Evolutionary conservation across 225 moss, liverwort and hornwort genomes (phyloP), one percentile per base, ranked within the genome.

Genomic region (Marchantia polymorpha): DNA sequence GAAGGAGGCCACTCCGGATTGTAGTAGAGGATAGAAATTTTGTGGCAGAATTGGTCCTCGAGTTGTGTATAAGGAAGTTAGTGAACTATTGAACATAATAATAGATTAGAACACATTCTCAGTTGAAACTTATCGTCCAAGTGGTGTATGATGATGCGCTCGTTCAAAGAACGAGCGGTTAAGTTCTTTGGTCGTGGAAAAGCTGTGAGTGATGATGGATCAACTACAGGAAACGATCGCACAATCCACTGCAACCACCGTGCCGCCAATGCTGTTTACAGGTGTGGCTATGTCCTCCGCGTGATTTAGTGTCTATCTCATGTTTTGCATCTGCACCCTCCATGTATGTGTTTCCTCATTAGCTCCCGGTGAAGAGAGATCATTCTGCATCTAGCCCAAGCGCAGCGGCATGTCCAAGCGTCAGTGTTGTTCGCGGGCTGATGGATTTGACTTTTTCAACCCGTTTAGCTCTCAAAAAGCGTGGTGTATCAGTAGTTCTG

Each of bases 211-310:
- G 77, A 56, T 52, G 56, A 51, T 30, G 73, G 73, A n/a, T 80
- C 52, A 39, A 20, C 50, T 54, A 65, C 69, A 64, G 81, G 77
- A 69, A 79, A 84, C 50, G 27, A 67, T 39, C 85, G 89, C 64
- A 83, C 80, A 27, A 72, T 92, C 17, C 80, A 88, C 49, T 89
- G 87, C 85, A 88, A 89, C 77, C 86, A 88, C 30, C 86, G 90
- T 50, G 69, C 73, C 50, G 82, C 83, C 64, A 88, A 91, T 79
- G 84, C 83, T 56, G 59, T 52, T 7, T 88, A 86, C 69, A 72
- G 85, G 91, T 91, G 69, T 77, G 85, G 12, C n/a, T 25, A 61
- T 60, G 39, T 77, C 7, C 48, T 10, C 12, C 12, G 25, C 15
- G 46, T 27, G 52, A 2, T 19, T 10, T 48, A 15, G 49, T 13